These are phyloP conservation scores for Corylus heterophylla DNA, from an alignment of 306 rosid genomes.

Conservation along the genomic window DNA sequence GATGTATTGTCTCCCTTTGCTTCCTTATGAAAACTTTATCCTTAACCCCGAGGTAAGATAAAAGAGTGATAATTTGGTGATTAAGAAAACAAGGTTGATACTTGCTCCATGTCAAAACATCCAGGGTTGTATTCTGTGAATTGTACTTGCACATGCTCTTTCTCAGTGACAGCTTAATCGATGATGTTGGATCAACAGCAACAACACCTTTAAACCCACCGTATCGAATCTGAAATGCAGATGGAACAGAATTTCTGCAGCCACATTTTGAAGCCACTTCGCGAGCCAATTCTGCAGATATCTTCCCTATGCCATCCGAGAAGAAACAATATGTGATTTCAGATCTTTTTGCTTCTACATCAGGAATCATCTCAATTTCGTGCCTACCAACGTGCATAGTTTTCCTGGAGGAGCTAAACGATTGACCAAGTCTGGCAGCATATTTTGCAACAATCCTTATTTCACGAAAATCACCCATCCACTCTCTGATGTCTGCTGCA, in stretches of 20 bases:
- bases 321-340: conserved; percentile 34
- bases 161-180: conserved; percentile 36
- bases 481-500: background rate
- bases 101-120: conserved; percentile 44
- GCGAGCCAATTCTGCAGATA: conserved; percentile 33
- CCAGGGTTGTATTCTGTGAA: conserved; percentile 23
- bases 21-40: conserved; percentile 28
- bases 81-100: conserved; percentile 46
- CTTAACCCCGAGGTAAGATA: conserved; percentile 39
- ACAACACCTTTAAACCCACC: conserved; percentile 55
- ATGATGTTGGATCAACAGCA: conserved; percentile 39
- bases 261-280: conserved; percentile 44
- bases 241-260: conserved; percentile 26
- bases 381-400: conserved; percentile 19
- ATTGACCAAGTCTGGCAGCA: conserved; percentile 42
- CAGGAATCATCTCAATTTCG: conserved; percentile 35
- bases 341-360: conserved; percentile 14
- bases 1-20: conserved; percentile 29
- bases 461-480: conserved; percentile 44
- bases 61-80: conserved; percentile 40
- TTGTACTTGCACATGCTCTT: conserved; percentile 42
- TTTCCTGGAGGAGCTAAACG: conserved; percentile 41
- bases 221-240: conserved; percentile 46
- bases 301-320: conserved; percentile 54
- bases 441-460: conserved; percentile 46